Evolutionary conservation across 352 stramenopile genomes (phyloP).

Genomic region (Lagenidium giganteum): DNA sequence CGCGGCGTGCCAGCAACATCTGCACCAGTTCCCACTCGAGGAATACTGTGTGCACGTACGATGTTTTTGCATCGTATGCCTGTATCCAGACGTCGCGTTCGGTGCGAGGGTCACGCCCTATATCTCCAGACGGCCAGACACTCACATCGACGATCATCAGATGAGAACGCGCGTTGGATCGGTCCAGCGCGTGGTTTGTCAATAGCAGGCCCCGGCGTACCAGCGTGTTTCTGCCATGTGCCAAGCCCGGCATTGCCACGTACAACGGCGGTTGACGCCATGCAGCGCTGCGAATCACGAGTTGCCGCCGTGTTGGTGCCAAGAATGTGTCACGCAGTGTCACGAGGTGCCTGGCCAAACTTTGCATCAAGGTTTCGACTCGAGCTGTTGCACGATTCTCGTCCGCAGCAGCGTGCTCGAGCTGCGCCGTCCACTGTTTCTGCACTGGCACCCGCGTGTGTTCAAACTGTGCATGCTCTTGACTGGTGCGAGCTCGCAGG

Average conservation of each 20-base stretch:
- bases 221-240: constrained; percentile 33
- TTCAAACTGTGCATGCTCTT: constrained; percentile 33
- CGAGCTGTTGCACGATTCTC: constrained; percentile 21
- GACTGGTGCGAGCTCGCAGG: constrained; percentile 18
- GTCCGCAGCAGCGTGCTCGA: constrained; percentile 22
- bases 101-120: not conserved
- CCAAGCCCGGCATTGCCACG: constrained; percentile 42
- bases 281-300: constrained; percentile 32
- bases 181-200: constrained; percentile 9
- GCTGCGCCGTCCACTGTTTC: too few relatives aligned
- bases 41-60: constrained; percentile 41
- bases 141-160: constrained; percentile 45
- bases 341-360: constrained; percentile 35
- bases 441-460: constrained; percentile 20
- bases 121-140: constrained; percentile 17
- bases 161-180: not conserved
- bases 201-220: constrained; percentile 30
- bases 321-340: constrained; percentile 38
- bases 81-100: constrained; percentile 30
- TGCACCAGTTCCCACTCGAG: constrained; percentile 66
- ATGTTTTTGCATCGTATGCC: constrained; percentile 46
- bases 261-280: constrained; percentile 24
- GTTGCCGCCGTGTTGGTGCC: constrained; percentile 36
- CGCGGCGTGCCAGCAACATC: constrained; percentile 24
- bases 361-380: constrained; percentile 29